phyloP scores from a whole-genome alignment of 352 stramenopile species.

The Paralagenidium karlingii region DNA sequence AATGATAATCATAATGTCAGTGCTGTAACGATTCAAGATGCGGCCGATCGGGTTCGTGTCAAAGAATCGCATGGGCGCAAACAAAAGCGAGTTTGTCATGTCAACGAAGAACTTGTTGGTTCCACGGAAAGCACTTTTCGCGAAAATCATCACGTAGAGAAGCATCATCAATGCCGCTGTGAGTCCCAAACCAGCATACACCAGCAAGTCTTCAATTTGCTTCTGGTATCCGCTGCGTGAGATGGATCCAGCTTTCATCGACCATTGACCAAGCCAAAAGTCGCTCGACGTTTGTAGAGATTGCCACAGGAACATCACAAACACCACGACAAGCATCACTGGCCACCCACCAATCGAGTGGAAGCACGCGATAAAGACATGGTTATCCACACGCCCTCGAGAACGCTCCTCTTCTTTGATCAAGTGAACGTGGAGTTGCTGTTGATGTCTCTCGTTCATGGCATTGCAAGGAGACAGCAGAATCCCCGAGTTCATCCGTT shows the following conservation, averaged over 20 bases:
- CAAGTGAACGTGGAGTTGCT: too few relatives aligned
- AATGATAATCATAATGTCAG: constrained; percentile 6
- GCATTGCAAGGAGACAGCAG: neutral
- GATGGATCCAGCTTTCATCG: too few relatives aligned
- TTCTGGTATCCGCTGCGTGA: too few relatives aligned
- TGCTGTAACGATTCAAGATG: constrained; percentile 16
- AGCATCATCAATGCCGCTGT: constrained; percentile 5
- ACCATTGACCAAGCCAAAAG: constrained; percentile 7
- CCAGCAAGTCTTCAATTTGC: too few relatives aligned
- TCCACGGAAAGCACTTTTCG: too few relatives aligned
- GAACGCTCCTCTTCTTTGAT: constrained; percentile 18
- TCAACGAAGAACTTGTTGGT: constrained; percentile 11
- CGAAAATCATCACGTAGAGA: too few relatives aligned
- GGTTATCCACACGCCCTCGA: constrained; percentile 16
- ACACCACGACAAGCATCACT: too few relatives aligned
- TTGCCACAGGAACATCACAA: constrained; percentile 1
- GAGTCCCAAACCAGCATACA: constrained; percentile 6
- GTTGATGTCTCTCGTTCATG: constrained; percentile 6
- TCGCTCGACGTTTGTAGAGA: constrained; percentile 3
- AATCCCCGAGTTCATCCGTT: neutral
- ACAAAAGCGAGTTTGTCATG: constrained; percentile 13
- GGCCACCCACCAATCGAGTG: too few relatives aligned
- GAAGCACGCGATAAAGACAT: constrained; percentile 21
- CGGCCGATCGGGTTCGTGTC: constrained; percentile 21
- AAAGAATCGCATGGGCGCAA: constrained; percentile 33